phyloP scores from a whole-genome alignment of 2,329 filamentous ascomycete genomes.

The Thyridium curvatum region DNA sequence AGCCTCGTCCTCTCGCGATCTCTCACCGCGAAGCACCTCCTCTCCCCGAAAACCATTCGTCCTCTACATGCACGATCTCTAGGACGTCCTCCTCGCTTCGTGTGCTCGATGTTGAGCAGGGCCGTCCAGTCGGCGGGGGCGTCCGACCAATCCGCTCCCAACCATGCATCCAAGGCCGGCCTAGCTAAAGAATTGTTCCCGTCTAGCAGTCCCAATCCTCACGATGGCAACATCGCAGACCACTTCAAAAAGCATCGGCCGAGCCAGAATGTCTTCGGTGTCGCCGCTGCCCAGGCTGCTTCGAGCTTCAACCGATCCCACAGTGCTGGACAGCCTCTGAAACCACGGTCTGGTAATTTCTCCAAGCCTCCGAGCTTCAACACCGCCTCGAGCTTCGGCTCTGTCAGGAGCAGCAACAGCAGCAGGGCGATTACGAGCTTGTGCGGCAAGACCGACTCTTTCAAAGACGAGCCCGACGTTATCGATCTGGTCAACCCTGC shows the following conservation, averaged over 20 bases:
- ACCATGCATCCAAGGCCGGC: constrained; percentile 19
- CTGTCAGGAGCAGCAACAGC: constrained; percentile 1
- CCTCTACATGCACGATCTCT: not conserved
- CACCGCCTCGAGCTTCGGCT: constrained; percentile 1
- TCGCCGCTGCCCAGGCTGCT: constrained; percentile 17
- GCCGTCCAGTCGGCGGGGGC: constrained; percentile 4
- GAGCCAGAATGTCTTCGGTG: constrained; percentile 11
- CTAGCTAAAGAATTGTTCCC: constrained; percentile 49
- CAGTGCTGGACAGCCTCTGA: constrained; percentile 16
- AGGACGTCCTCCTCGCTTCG: constrained; percentile 4
- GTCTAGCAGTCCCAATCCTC: constrained; percentile 45
- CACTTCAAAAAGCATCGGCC: constrained; percentile 39
- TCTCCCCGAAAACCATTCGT: too few relatives aligned
- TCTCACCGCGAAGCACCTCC: too few relatives aligned
- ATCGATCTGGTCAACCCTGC: constrained; percentile 27
- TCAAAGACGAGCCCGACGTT: constrained; percentile 31
- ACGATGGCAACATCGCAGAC: constrained; percentile 42
- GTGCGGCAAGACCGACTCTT: constrained; percentile 40
- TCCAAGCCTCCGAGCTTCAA: constrained; percentile 11
- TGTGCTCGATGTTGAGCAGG: constrained; percentile 19
- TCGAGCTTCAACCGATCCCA: constrained; percentile 13
- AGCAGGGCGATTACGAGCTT: constrained; percentile 31
- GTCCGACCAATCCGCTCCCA: constrained; percentile 11
- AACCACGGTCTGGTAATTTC: constrained; percentile 25
- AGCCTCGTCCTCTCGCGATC: too few relatives aligned